phyloP scores from a whole-genome alignment of 371 early-diverging fungal species.

The Furculomyces boomerangus region DNA sequence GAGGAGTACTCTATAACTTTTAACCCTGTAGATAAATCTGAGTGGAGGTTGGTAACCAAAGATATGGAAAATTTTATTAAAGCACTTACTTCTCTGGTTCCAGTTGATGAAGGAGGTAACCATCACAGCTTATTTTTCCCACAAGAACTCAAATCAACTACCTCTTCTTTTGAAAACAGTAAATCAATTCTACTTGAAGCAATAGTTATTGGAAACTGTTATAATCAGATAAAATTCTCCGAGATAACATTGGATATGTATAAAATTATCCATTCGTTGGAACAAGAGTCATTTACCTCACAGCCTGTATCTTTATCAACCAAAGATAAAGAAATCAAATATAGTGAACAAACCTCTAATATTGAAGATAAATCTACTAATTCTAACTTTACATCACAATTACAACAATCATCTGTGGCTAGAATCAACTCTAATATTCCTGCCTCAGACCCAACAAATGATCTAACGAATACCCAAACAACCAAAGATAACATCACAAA shows the following conservation, averaged over 20 bases:
- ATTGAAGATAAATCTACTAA: no score
- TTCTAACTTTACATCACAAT: no score
- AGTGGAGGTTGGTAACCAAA: conserved; percentile 81
- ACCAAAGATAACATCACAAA: no score
- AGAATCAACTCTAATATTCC: no score
- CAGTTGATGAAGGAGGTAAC: conserved; percentile 36
- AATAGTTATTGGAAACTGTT: conserved; percentile 78
- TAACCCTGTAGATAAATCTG: conserved; percentile 73
- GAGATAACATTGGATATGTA: conserved; percentile 93
- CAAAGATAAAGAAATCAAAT: no score
- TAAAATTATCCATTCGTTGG: conserved; percentile 79
- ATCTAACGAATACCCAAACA: no score
- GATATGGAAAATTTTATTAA: conserved; percentile 81
- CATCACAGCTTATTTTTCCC: conserved; percentile 17
- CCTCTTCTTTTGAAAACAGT: background rate
- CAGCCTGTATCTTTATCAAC: no score
- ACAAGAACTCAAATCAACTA: background rate
- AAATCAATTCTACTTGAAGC: conserved; percentile 65
- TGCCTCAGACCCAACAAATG: no score
- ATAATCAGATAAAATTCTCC: conserved; percentile 86
- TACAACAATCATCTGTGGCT: no score
- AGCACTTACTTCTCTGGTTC: conserved; percentile 56
- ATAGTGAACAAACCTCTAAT: no score
- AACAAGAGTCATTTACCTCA: no score
- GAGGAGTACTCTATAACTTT: conserved; percentile 73